Conservation (phyloP, 768 basidiomycete species). For the Chalciporus sphaerocephalus region DNA sequence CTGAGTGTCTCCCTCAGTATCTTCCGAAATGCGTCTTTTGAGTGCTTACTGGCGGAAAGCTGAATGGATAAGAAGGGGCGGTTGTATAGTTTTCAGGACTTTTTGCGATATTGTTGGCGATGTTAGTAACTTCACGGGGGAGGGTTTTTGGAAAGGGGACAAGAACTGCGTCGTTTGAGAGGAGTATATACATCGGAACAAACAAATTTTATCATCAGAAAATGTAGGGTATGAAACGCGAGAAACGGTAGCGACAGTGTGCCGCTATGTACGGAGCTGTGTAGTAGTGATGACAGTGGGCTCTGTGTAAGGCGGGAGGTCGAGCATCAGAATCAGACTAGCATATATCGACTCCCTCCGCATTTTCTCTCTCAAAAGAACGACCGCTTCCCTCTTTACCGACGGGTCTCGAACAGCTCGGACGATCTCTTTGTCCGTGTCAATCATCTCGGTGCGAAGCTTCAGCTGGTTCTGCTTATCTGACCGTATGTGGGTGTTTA, state of each 20-base stretch:
- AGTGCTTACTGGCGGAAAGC: background rate
- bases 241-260: background rate
- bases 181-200: too few species aligned
- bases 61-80: too few species aligned
- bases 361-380: slow-evolving; percentile 13
- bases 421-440: slow-evolving; percentile 13
- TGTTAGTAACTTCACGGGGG: too few species aligned
- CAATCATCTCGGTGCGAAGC: slow-evolving; percentile 14
- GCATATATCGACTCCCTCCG: slow-evolving; percentile 11
- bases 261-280: background rate
- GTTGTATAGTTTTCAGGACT: too few species aligned
- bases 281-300: background rate
- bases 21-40: slow-evolving; percentile 2
- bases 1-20: slow-evolving; percentile 1
- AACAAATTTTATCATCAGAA: too few species aligned
- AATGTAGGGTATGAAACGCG: too few species aligned
- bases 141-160: too few species aligned
- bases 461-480: slow-evolving; percentile 16
- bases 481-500: slow-evolving; percentile 13
- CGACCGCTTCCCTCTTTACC: background rate
- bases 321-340: background rate
- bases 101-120: too few species aligned
- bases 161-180: too few species aligned
- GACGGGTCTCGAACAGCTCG: background rate
- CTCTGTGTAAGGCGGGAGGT: background rate